phyloP scores from a whole-genome alignment of 768 basidiomycete genomes.

The Mrakia frigida region DNA sequence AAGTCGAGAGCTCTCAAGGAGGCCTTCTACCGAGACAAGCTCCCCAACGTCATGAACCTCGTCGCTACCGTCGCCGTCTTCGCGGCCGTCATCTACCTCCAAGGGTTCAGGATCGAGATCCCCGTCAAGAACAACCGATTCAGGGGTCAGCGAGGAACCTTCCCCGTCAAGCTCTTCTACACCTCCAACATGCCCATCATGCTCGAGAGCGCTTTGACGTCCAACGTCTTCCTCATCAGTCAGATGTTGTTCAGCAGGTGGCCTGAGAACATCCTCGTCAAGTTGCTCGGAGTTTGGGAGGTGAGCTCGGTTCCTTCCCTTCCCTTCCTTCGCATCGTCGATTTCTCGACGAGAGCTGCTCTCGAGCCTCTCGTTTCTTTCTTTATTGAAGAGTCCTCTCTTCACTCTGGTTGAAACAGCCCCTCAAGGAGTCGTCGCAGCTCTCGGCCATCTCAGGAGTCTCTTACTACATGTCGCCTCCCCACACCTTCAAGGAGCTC shows the following conservation, averaged over 20 bases:
- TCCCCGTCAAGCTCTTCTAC: slow-evolving; percentile 98
- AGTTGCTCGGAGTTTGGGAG: slow-evolving; percentile 96
- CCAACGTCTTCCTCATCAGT: slow-evolving; percentile 89
- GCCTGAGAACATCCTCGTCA: slow-evolving; percentile 84
- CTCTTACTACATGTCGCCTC: slow-evolving; percentile 96
- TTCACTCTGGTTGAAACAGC: slow-evolving; percentile 77
- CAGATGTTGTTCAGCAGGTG: slow-evolving; percentile 93
- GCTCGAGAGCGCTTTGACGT: slow-evolving; percentile 87
- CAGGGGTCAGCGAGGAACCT: slow-evolving; percentile 90
- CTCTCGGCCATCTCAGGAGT: slow-evolving; percentile 84
- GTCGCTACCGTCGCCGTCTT: slow-evolving; percentile 88
- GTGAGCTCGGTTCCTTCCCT: slow-evolving; percentile 49
- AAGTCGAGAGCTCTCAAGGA: slow-evolving; percentile 94
- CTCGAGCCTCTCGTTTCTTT: background rate
- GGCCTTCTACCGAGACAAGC: slow-evolving; percentile 94
- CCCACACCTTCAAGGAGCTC: slow-evolving; percentile 83
- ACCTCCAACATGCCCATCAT: slow-evolving; percentile 99
- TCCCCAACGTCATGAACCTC: slow-evolving; percentile 97
- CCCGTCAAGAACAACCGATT: slow-evolving; percentile 94
- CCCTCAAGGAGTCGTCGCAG: slow-evolving; percentile 88
- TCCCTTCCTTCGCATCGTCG: background rate
- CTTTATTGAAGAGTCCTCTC: slow-evolving; percentile 60
- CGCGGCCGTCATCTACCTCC: slow-evolving; percentile 92
- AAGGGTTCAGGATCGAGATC: slow-evolving; percentile 98
- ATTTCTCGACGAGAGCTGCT: background rate